Evolutionary conservation across 352 stramenopile genomes (phyloP).

Genomic region (Pythium periplocum): DNA sequence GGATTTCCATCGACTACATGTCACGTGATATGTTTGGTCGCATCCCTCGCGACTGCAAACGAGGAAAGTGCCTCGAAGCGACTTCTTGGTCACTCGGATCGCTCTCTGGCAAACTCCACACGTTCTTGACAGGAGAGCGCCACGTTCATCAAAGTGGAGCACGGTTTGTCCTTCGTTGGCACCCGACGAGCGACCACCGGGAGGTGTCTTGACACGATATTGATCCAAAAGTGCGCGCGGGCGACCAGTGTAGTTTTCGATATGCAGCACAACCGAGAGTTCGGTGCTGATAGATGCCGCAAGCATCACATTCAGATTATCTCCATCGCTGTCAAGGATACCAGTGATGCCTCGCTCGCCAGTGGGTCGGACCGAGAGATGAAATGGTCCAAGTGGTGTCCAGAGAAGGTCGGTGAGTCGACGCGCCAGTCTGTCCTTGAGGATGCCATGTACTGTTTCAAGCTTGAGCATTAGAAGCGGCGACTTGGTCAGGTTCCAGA

Average conservation of each 20-base stretch:
- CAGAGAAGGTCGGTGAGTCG: conserved; percentile 47
- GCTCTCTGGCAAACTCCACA: conserved; percentile 47
- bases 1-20: conserved; percentile 58
- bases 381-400: conserved; percentile 43
- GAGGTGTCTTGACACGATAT: conserved; percentile 25
- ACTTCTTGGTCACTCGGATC: conserved; percentile 31
- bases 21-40: conserved; percentile 51
- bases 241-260: conserved; percentile 55
- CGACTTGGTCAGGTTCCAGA: conserved; percentile 74
- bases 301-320: conserved; percentile 57
- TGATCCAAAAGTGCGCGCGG: conserved; percentile 36
- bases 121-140: conserved; percentile 36
- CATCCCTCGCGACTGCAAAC: conserved; percentile 45
- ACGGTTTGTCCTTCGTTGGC: conserved; percentile 25
- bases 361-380: conserved; percentile 32
- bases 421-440: conserved; percentile 47
- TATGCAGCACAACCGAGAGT: conserved; percentile 37
- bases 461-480: conserved; percentile 56
- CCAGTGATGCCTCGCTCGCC: conserved; percentile 36
- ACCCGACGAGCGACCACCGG: not conserved
- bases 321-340: conserved; percentile 47
- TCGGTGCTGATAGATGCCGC: conserved; percentile 39
- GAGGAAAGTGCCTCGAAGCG: conserved; percentile 22
- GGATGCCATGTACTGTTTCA: conserved; percentile 68
- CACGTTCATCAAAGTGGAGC: conserved; percentile 52